These are phyloP conservation scores for Tolypocladium tundrense DNA, from an alignment of 2,329 filamentous ascomycete genomes.

Conservation along the genomic window DNA sequence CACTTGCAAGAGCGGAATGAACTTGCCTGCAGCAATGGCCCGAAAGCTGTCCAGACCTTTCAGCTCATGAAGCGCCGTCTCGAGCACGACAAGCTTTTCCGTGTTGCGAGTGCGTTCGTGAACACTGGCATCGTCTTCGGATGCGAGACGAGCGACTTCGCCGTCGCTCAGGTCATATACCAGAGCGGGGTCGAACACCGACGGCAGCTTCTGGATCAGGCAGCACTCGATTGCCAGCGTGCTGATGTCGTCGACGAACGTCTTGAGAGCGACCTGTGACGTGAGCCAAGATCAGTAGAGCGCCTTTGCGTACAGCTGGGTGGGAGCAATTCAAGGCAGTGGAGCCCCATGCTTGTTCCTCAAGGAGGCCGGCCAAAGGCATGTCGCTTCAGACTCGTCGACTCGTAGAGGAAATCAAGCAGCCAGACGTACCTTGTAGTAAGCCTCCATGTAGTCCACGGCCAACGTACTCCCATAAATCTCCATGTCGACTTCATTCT, in stretches of 20 bases:
- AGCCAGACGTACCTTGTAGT: constrained; percentile 25
- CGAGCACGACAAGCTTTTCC: not conserved
- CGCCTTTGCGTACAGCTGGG: not conserved
- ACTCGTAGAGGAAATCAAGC: not conserved
- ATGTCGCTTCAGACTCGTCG: not conserved
- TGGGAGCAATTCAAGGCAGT: not conserved
- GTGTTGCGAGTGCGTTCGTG: not conserved
- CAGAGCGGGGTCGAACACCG: constrained; percentile 8
- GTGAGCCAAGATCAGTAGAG: not conserved
- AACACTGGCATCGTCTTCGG: constrained; percentile 7
- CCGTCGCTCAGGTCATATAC: constrained; percentile 9
- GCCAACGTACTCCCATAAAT: constrained; percentile 3
- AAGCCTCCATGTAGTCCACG: constrained; percentile 27
- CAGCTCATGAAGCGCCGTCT: not conserved
- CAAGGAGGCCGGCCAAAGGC: not conserved
- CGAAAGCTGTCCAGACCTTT: not conserved
- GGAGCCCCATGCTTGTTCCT: not conserved
- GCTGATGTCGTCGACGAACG: constrained; percentile 12
- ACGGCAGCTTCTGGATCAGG: constrained; percentile 8
- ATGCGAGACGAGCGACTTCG: constrained; percentile 9
- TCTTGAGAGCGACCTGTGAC: constrained; percentile 10
- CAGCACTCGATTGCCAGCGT: constrained; percentile 13
- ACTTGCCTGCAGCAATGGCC: not conserved
- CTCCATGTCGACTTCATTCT: constrained; percentile 1
- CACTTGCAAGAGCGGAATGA: too few relatives aligned